These are phyloP conservation scores for Luffa acutangula DNA, from an alignment of 306 rosid species.

Conservation along the genomic window DNA sequence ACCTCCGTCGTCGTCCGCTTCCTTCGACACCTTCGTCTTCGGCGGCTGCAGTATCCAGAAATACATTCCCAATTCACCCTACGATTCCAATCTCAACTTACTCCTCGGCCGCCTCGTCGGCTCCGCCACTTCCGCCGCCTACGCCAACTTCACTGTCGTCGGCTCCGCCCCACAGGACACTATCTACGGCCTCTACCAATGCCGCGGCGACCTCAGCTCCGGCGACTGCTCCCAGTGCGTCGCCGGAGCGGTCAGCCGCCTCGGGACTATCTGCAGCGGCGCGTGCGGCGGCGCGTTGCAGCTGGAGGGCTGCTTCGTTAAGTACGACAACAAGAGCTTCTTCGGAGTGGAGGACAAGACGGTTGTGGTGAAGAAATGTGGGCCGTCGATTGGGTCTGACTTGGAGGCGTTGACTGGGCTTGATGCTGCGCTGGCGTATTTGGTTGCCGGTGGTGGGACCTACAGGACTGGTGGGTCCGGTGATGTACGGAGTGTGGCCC, in stretches of 20 bases:
- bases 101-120: constrained; percentile 59
- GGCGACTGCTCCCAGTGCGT: constrained; percentile 62
- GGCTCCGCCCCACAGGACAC: constrained; percentile 29
- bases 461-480: constrained; percentile 26
- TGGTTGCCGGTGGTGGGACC: constrained; percentile 30
- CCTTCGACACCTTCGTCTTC: constrained; percentile 45
- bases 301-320: constrained; percentile 72
- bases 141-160: constrained; percentile 59
- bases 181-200: constrained; percentile 70
- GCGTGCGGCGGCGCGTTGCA: constrained; percentile 84
- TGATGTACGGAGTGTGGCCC: constrained; percentile 41
- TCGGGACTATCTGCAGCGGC: constrained; percentile 47
- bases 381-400: constrained; percentile 39
- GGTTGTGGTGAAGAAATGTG: constrained; percentile 57
- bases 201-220: constrained; percentile 62
- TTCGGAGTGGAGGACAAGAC: constrained; percentile 86
- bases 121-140: constrained; percentile 71
- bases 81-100: constrained; percentile 61
- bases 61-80: constrained; percentile 47
- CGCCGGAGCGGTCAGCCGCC: constrained; percentile 37
- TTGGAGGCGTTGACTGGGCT: constrained; percentile 34
- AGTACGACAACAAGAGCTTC: constrained; percentile 61
- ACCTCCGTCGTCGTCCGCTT: constrained; percentile 16
- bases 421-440: constrained; percentile 43
- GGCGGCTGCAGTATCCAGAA: constrained; percentile 63